Evolutionary conservation across 75 land plant genomes (phyloP).

Genomic region (Ceratopteris richardii): DNA sequence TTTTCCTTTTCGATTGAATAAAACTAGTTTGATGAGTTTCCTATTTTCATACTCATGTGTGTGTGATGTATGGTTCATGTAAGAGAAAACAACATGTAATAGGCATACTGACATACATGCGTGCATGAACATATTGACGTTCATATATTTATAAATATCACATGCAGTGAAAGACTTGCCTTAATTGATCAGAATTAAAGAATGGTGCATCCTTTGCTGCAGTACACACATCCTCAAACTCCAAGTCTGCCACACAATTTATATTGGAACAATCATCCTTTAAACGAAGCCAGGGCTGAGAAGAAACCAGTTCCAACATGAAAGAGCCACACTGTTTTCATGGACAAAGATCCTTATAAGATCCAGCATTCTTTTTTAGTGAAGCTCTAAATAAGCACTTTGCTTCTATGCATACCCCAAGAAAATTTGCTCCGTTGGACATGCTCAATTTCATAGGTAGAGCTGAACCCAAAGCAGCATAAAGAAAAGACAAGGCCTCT

Average conservation of each 20-base stretch:
- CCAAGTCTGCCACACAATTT: slow-evolving; percentile 20
- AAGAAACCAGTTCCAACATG: slow-evolving; percentile 38
- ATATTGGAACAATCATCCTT: slow-evolving; percentile 8
- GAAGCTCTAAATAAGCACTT: neutral
- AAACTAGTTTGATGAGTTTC: no score
- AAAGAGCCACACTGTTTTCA: slow-evolving; percentile 17
- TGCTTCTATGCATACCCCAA: neutral
- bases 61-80: no score
- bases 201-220: slow-evolving; percentile 43
- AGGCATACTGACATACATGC: no score
- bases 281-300: slow-evolving; percentile 46
- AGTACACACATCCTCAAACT: slow-evolving; percentile 48
- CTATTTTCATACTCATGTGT: no score
- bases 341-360: neutral
- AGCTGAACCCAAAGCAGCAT: slow-evolving; percentile 50
- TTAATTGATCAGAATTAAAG: slow-evolving; percentile 59
- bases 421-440: neutral
- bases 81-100: no score
- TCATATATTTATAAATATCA: no score
- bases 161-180: slow-evolving; percentile 28
- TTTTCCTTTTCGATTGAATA: no score
- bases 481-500: slow-evolving; percentile 63
- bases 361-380: neutral
- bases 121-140: no score
- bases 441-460: slow-evolving; percentile 14